A percentile compares a stretch with the other conserved stretches of the same genome.
These are phyloP conservation scores for Camelina hispida DNA, from an alignment of 345 rosid genomes.

Conservation along the genomic window DNA sequence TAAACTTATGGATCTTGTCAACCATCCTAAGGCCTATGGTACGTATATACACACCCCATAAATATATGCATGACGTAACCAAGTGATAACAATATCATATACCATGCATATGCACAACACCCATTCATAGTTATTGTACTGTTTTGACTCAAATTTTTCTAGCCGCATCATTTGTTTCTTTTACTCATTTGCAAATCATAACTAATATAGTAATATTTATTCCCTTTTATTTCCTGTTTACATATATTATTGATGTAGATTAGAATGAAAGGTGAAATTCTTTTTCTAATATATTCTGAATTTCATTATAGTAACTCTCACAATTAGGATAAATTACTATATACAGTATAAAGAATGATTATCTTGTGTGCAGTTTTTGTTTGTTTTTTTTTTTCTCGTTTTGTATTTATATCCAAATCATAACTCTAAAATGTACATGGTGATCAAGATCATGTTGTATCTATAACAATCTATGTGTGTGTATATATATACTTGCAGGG, in stretches of 20 bases:
- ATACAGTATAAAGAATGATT: too few species aligned
- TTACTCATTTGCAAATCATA: neutral
- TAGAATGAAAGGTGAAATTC: too few species aligned
- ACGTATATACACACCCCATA: conserved; percentile 21
- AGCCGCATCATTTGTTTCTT: neutral
- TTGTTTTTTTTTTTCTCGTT: neutral
- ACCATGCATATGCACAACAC: too few species aligned
- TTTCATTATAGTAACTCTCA: neutral
- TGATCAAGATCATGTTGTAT: neutral
- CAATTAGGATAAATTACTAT: neutral
- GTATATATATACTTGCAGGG: conserved; percentile 21
- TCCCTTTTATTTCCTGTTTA: neutral
- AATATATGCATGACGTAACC: conserved; percentile 8
- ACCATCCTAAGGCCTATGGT: conserved; percentile 41
- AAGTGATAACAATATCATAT: neutral
- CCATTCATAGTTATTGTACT: neutral
- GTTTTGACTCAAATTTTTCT: neutral
- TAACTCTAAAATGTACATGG: neutral
- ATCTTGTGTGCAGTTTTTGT: neutral
- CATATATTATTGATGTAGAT: neutral
- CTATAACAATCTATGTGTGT: neutral
- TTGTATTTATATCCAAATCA: neutral
- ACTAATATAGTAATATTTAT: neutral
- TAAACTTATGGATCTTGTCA: conserved; percentile 38
- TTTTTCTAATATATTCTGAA: too few species aligned